These are phyloP conservation scores for Cyclostephanos invisitatus DNA, from an alignment of 108 stramenopile genomes.

Conservation along the genomic window DNA sequence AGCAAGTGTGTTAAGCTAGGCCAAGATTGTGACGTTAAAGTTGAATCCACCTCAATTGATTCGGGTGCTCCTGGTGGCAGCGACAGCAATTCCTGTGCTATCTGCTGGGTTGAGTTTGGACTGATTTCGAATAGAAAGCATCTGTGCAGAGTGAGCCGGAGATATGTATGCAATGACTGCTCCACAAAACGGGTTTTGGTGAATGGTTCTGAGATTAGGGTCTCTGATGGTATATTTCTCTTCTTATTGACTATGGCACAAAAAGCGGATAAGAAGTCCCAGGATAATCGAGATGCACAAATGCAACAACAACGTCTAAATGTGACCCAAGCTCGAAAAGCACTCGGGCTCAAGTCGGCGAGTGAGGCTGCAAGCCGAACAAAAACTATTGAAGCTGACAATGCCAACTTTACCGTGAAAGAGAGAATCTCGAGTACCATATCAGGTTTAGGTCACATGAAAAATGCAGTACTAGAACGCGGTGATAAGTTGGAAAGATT, in stretches of 20 bases:
- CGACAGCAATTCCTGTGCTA: conserved; percentile 72
- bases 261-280: conserved; percentile 9
- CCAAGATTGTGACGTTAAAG: conserved; percentile 23
- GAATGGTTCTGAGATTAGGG: conserved; percentile 58
- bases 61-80: conserved; percentile 70
- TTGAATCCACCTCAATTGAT: conserved; percentile 43
- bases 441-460: conserved; percentile 53
- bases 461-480: conserved; percentile 72
- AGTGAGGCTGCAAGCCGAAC: conserved; percentile 4
- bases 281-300: conserved; percentile 9
- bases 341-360: conserved; percentile 26
- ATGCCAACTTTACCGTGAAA: conserved; percentile 49
- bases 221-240: conserved; percentile 81
- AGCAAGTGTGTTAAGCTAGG: conserved; percentile 9
- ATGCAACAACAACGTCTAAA: conserved; percentile 9
- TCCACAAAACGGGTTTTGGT: conserved; percentile 65
- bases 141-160: conserved; percentile 61
- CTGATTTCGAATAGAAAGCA: conserved; percentile 75
- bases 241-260: conserved; percentile 47
- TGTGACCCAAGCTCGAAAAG: conserved; percentile 17
- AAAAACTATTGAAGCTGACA: conserved; percentile 22
- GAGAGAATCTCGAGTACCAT: conserved; percentile 25
- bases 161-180: conserved; percentile 84
- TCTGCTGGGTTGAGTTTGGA: conserved; percentile 86
- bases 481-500: conserved; percentile 72